These are phyloP conservation scores for Fragosphaeria purpurea DNA, from an alignment of 2,329 filamentous ascomycete species.

Conservation along the genomic window DNA sequence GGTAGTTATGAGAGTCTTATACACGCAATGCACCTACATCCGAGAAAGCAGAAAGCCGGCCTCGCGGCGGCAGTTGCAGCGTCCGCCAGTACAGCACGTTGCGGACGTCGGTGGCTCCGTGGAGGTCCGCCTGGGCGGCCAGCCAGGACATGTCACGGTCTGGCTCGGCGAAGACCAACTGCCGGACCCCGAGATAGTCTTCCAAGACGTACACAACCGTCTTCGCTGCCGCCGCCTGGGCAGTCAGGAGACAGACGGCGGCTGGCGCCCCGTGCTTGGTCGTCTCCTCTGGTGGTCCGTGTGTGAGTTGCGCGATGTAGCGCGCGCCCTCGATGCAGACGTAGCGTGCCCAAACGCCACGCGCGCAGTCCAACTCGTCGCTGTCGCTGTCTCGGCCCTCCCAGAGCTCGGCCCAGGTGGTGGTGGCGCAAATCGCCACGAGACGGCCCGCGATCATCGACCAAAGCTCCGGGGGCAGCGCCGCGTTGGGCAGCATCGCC, in stretches of 20 bases:
- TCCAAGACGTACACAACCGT: neutral
- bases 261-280: neutral
- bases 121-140: neutral
- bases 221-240: neutral
- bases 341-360: constrained; percentile 1
- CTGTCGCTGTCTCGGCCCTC: neutral
- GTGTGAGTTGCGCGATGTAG: neutral
- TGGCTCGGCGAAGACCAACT: neutral
- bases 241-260: neutral
- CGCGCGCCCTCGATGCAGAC: constrained; percentile 1
- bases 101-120: neutral
- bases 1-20: neutral
- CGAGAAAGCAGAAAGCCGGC: neutral
- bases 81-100: neutral
- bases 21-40: neutral
- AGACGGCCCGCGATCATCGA: neutral
- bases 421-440: neutral
- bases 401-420: neutral
- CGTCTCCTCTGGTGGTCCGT: neutral
- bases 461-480: neutral
- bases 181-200: constrained; percentile 1
- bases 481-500: neutral
- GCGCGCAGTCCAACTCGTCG: neutral
- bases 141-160: neutral
- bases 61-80: neutral